A percentile compares a stretch with the other conserved stretches of the same genome.
Evolutionary conservation across 108 stramenopile species (phyloP).

Genomic region (Skeletonema grethae): DNA sequence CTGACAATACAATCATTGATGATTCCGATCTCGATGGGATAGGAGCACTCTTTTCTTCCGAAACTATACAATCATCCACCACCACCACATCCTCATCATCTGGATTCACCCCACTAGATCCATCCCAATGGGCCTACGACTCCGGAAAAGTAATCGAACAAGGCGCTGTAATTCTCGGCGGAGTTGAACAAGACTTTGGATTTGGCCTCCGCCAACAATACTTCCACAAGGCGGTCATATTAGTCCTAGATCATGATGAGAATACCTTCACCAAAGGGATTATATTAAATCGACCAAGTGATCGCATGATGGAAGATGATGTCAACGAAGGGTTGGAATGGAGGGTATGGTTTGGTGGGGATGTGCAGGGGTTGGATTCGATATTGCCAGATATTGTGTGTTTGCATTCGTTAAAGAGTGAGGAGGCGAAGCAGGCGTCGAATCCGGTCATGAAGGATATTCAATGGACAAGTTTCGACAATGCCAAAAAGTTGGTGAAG

Average conservation of each 20-base stretch:
- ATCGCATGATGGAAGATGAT: conserved; percentile 41
- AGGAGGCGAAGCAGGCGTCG: conserved; percentile 54
- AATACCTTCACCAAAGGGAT: conserved; percentile 64
- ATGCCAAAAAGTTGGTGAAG: conserved; percentile 70
- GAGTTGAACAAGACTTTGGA: conserved; percentile 76
- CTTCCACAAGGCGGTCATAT: conserved; percentile 69
- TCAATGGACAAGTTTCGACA: conserved; percentile 85
- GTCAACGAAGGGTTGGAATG: conserved; percentile 41
- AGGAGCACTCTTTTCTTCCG: conserved; percentile 58
- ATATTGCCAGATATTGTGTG: conserved; percentile 74
- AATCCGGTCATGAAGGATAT: conserved; percentile 83
- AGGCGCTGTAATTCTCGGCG: conserved; percentile 81
- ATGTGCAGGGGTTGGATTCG: conserved; percentile 66
- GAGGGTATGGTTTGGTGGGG: conserved; percentile 62
- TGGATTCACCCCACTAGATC: conserved; percentile 54
- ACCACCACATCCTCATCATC: no score
- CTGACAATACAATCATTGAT: conserved; percentile 3
- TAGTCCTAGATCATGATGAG: conserved; percentile 62
- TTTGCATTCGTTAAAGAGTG: conserved; percentile 70
- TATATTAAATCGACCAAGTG: conserved; percentile 58
- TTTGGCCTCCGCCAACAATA: conserved; percentile 84
- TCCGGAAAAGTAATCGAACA: conserved; percentile 74
- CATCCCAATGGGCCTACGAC: conserved; percentile 85
- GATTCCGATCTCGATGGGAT: conserved; percentile 77
- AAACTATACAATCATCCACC: background rate